Evolutionary conservation across 306 rosid genomes (phyloP).

Genomic region (Clitoria ternatea): DNA sequence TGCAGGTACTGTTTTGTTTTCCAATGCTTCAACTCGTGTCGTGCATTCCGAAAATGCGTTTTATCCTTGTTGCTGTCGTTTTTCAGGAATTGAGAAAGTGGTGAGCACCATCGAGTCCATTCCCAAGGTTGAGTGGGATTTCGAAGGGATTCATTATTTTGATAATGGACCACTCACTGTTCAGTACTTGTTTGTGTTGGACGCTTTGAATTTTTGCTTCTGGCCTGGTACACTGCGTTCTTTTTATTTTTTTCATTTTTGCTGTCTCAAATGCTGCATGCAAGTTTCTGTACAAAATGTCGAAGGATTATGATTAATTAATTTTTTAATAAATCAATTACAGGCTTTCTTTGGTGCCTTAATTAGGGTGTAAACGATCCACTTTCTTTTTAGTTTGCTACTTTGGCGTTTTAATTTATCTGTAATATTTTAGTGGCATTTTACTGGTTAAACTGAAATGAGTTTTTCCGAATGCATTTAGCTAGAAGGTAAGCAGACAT

Average conservation of each 20-base stretch:
- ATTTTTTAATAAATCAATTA: background rate
- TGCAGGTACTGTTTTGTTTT: slow-evolving; percentile 42
- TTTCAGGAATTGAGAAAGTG: slow-evolving; percentile 80
- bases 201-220: slow-evolving; percentile 92
- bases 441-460: background rate
- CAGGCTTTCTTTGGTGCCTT: background rate
- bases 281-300: background rate
- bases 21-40: background rate
- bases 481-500: background rate
- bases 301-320: background rate
- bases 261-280: background rate
- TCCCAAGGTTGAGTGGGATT: slow-evolving; percentile 91
- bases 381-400: background rate
- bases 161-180: slow-evolving; percentile 92
- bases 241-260: background rate
- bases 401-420: background rate
- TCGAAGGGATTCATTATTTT: slow-evolving; percentile 97
- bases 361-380: background rate
- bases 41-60: background rate
- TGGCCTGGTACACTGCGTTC: slow-evolving; percentile 68
- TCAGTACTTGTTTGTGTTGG: slow-evolving; percentile 84
- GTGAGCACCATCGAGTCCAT: slow-evolving; percentile 59
- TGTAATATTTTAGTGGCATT: background rate
- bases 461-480: background rate
- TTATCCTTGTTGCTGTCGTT: background rate